A percentile compares a stretch with the other conserved stretches of the same genome.
phyloP scores from a whole-genome alignment of 2,329 filamentous ascomycete genomes.

The Ilyonectria mors-panacis region DNA sequence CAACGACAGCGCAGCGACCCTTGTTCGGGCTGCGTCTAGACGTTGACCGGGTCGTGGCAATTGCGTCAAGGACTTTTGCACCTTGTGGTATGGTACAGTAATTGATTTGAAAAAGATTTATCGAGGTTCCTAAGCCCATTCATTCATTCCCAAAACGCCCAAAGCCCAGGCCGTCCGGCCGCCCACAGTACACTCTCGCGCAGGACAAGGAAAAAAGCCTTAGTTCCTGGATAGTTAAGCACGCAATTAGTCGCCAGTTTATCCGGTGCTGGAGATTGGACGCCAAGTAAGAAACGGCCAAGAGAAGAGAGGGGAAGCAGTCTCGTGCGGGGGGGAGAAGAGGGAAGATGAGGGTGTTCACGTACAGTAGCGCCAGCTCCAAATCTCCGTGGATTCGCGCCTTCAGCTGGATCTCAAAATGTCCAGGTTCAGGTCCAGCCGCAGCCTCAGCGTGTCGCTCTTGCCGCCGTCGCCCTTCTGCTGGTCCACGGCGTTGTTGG shows the following conservation, averaged over 20 bases:
- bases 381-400: constrained; percentile 89
- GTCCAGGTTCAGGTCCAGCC: constrained; percentile 85
- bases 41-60: too few relatives aligned
- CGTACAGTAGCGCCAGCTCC: constrained; percentile 78
- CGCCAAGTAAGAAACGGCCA: constrained; percentile 47
- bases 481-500: constrained; percentile 56
- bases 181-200: constrained; percentile 7
- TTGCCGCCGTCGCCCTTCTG: constrained; percentile 57
- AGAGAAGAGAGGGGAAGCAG: constrained; percentile 18
- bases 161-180: constrained; percentile 6
- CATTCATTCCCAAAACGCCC: too few relatives aligned
- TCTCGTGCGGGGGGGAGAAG: not conserved
- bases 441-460: constrained; percentile 76
- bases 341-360: constrained; percentile 38
- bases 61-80: too few relatives aligned
- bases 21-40: too few relatives aligned
- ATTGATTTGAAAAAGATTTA: too few relatives aligned
- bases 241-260: constrained; percentile 34
- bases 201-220: constrained; percentile 31
- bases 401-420: constrained; percentile 88
- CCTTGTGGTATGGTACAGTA: too few relatives aligned
- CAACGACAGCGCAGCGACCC: too few relatives aligned
- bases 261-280: constrained; percentile 48
- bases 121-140: not conserved
- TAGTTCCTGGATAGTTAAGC: constrained; percentile 45